A percentile compares a stretch with the other conserved stretches of the same genome.
phyloP scores from a whole-genome alignment of 2,329 filamentous ascomycete genomes.

The Neoarthrinium moseri region DNA sequence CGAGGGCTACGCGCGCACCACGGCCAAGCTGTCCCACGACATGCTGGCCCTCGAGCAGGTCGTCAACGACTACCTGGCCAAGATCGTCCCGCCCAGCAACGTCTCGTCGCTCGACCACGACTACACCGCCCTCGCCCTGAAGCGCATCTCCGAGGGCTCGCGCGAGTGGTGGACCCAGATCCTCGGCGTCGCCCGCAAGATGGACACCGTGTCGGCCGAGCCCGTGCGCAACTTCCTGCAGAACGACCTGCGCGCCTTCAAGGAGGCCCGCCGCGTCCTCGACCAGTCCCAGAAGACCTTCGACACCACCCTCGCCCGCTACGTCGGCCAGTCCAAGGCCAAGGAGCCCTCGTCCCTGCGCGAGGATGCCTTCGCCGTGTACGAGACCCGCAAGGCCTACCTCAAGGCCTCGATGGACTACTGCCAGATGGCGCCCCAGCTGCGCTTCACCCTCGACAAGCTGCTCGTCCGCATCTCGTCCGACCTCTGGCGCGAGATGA shows the following conservation, averaged over 20 bases:
- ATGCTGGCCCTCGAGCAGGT: slow-evolving; percentile 75
- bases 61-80: slow-evolving; percentile 73
- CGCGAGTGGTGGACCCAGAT: slow-evolving; percentile 84
- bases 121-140: slow-evolving; percentile 85
- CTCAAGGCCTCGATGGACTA: slow-evolving; percentile 92
- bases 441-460: slow-evolving; percentile 81
- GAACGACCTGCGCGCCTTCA: slow-evolving; percentile 80
- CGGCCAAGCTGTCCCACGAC: slow-evolving; percentile 56
- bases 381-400: slow-evolving; percentile 88
- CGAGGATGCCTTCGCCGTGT: slow-evolving; percentile 93
- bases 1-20: slow-evolving; percentile 55
- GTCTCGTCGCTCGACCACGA: slow-evolving; percentile 91
- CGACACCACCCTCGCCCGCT: slow-evolving; percentile 78
- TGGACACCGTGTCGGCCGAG: slow-evolving; percentile 75
- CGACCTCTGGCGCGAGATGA: slow-evolving; percentile 88
- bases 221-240: slow-evolving; percentile 77
- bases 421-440: slow-evolving; percentile 80
- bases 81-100: slow-evolving; percentile 70
- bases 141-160: slow-evolving; percentile 79
- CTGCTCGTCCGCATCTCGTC: slow-evolving; percentile 80
- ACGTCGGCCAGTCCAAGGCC: slow-evolving; percentile 81
- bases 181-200: slow-evolving; percentile 70
- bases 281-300: slow-evolving; percentile 82
- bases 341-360: slow-evolving; percentile 90
- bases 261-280: slow-evolving; percentile 74